phyloP scores from a whole-genome alignment of 306 rosid genomes.

The Glycyrrhiza uralensis region DNA sequence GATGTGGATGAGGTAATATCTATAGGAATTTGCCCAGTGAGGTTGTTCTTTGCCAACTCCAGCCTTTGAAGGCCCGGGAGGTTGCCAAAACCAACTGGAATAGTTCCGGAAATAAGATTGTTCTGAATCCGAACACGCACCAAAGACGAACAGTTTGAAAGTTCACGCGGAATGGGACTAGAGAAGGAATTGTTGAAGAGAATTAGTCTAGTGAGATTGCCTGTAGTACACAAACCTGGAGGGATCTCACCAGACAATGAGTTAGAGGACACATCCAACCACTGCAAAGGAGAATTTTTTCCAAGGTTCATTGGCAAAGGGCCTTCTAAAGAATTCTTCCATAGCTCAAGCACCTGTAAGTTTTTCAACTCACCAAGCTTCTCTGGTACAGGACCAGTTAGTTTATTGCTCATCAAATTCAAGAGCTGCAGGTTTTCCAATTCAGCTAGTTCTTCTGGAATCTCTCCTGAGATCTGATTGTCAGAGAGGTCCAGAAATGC shows the following conservation, averaged over 20 bases:
- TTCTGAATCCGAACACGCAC: conserved; percentile 77
- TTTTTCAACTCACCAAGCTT: conserved; percentile 65
- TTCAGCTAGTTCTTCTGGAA: conserved; percentile 63
- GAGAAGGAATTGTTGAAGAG: conserved; percentile 80
- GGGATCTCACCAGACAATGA: conserved; percentile 73
- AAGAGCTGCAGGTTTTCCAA: conserved; percentile 67
- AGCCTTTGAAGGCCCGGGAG: conserved; percentile 67
- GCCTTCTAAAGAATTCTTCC: conserved; percentile 73
- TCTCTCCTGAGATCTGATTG: conserved; percentile 75
- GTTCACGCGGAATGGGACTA: conserved; percentile 68
- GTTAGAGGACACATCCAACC: conserved; percentile 90
- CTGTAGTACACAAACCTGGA: conserved; percentile 61
- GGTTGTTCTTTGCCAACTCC: conserved; percentile 73
- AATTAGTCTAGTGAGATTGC: conserved; percentile 83
- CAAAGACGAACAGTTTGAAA: conserved; percentile 61
- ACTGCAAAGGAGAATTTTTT: conserved; percentile 65
- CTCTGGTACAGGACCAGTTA: conserved; percentile 64
- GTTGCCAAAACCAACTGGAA: conserved; percentile 73
- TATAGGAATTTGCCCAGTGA: conserved; percentile 63
- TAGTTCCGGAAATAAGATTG: conserved; percentile 68
- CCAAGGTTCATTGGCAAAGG: conserved; percentile 72
- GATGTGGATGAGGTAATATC: conserved; percentile 62
- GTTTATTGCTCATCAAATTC: conserved; percentile 75
- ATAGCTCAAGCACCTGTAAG: conserved; percentile 63
- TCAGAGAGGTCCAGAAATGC: conserved; percentile 80